Evolutionary conservation across 2,329 filamentous ascomycete species (phyloP), one percentile per base, ranked within the genome.

Genomic region (Verticillium klebahnii): DNA sequence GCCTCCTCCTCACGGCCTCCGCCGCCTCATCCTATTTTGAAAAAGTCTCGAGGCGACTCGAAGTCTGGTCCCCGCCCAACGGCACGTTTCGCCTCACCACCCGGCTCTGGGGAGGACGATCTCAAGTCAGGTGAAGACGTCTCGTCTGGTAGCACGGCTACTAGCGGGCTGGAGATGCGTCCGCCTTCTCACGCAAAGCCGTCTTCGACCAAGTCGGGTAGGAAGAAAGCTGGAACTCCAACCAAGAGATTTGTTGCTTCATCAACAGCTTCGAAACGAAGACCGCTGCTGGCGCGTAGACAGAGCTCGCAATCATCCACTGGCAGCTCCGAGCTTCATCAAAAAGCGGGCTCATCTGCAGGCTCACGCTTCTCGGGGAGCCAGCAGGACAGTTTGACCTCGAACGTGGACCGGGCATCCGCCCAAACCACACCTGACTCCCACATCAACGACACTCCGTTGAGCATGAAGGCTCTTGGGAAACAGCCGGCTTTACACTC

Each of bases 11-110:
- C 78, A 15, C 78, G 79, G 61, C 77, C 80, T 8, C 78, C 80
- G 5, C 81, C 79, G 39, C 69, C 78, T 3, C 83, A 85, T 66
- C 84, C 85, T 0, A 88, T 88, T 60, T 69, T 88, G 62, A 87
- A 87, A 70, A 88, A 87, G 71, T 74, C 79, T 55, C 78, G 82
- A 67, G 81, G 80, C 15, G 82, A 83, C 61, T 84, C 83, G 34
- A 73, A 75, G 23, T 80, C 78, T 17, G 82, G 83, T 5, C 80
- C 83, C 14, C 78, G 82, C 23, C 84, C 83, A n/a, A 87, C 84
- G 9, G 84, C 85, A 60, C 82, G 84, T n/a, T 87, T 88, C 66
- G 79, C 82, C 8, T 83, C 83, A 17, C 84, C 85, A 2, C 79
- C 79, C 36, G 78, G 76, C 34, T 82, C 82, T 36, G 78, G 77